Conservation (phyloP, 2,329 filamentous ascomycete species). For the Penicillium griseofulvum region DNA sequence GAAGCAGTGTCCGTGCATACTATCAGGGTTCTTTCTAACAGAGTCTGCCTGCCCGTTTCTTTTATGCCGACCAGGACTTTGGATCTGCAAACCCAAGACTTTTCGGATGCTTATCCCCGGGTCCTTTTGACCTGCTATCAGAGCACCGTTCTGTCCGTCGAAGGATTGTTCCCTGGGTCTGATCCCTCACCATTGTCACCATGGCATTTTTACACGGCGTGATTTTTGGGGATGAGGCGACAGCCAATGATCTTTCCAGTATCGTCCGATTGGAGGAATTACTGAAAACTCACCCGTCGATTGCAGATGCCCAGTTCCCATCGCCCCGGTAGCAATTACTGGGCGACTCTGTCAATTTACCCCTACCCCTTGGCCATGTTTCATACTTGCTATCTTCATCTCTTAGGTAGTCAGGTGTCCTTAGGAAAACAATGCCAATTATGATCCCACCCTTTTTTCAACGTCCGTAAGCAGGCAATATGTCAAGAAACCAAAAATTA, state of each 20-base stretch:
- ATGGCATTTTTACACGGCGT: slow-evolving; percentile 8
- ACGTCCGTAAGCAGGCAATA: neutral
- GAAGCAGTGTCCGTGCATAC: slow-evolving; percentile 18
- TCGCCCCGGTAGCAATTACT: slow-evolving; percentile 5
- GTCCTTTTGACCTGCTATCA: slow-evolving; percentile 6
- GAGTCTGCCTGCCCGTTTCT: slow-evolving; percentile 21
- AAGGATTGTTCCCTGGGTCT: slow-evolving; percentile 10
- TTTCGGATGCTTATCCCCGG: slow-evolving; percentile 8
- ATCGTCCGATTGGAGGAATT: slow-evolving; percentile 1
- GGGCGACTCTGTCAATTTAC: slow-evolving; percentile 15
- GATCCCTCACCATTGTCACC: slow-evolving; percentile 9
- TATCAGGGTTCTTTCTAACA: slow-evolving; percentile 17
- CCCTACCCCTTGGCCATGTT: slow-evolving; percentile 12
- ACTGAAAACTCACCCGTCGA: neutral
- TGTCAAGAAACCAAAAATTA: neutral
- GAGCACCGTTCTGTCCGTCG: slow-evolving; percentile 9
- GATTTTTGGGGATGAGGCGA: slow-evolving; percentile 8
- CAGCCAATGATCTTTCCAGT: slow-evolving; percentile 7
- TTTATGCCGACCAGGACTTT: slow-evolving; percentile 15
- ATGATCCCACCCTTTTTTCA: neutral
- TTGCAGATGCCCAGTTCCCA: slow-evolving; percentile 4
- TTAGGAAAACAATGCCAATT: slow-evolving; percentile 3
- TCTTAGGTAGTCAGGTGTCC: slow-evolving; percentile 10
- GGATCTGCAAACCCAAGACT: slow-evolving; percentile 12
- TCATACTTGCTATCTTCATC: slow-evolving; percentile 15